Evolutionary conservation across 2,329 filamentous ascomycete species (phyloP).

Genomic region (Fusarium albidum): DNA sequence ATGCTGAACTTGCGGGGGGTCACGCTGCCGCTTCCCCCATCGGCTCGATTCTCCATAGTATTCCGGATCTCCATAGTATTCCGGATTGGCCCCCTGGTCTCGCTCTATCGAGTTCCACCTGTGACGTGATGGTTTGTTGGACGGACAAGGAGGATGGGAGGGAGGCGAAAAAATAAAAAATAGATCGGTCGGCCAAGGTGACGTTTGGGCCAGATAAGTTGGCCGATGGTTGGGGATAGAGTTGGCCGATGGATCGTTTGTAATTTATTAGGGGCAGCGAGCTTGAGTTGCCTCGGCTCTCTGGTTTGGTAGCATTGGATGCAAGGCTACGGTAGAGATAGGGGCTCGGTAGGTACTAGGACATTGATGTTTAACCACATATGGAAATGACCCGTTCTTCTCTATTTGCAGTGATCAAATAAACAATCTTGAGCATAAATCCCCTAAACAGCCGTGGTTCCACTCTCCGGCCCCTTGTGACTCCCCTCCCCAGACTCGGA

Average conservation of each 20-base stretch:
- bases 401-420: too few species aligned
- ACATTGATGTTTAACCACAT: too few species aligned
- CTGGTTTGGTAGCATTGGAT: too few species aligned
- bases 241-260: conserved; percentile 20
- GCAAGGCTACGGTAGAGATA: too few species aligned
- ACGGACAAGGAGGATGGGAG: conserved; percentile 5
- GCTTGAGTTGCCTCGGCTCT: too few species aligned
- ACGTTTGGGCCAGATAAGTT: conserved; percentile 28
- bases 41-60: conserved; percentile 23
- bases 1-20: conserved; percentile 50
- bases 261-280: too few species aligned
- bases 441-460: conserved; percentile 23
- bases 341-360: too few species aligned
- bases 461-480: conserved; percentile 16
- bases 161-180: conserved; percentile 7
- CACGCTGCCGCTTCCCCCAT: conserved; percentile 16
- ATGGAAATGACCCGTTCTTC: too few species aligned
- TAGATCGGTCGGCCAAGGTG: conserved; percentile 28
- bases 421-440: too few species aligned
- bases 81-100: too few species aligned
- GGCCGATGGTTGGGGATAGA: conserved; percentile 26
- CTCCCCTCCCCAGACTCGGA: conserved; percentile 17
- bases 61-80: conserved; percentile 8
- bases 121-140: conserved; percentile 8
- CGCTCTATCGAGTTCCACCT: too few species aligned